Evolutionary conservation across 345 rosid species (phyloP), one percentile per base, ranked within the genome.

Genomic region (Melastoma malabathricum): DNA sequence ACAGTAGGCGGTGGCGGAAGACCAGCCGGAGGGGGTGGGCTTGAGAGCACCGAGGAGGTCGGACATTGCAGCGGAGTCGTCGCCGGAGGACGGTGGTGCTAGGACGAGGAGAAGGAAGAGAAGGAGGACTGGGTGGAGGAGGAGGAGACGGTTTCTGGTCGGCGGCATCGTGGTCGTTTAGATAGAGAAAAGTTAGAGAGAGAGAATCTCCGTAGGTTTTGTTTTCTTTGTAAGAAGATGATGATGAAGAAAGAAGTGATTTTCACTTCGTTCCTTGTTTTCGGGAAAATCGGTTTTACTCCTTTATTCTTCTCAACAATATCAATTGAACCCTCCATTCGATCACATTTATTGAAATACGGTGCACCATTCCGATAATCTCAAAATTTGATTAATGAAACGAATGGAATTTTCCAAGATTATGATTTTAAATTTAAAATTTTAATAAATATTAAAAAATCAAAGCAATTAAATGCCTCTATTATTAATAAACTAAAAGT

Each of bases 1-100:
- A 64, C 97, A 89, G 68, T 43, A 69, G 39, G 17, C 62, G 41
- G 50, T 6, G 5, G 74, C 50, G 13, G 72, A 31, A 1, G 86
- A 77, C 96, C 96, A 87, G 13, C 62, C 68, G 6, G 69, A 20
- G 13, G 95, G 92, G 5, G 68, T 46, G 5, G 78, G 69, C 10
- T 3, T n/a, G n/a, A 86, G 65, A 7, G 83, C 60, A 15, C 63
- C 41, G 31, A 86, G 75, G 4, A 89, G 54, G 18, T 63, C 56
- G 20, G 70, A 65, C 61, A 86, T 73, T 38, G 64, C 70, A 5
- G 64, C 51, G 17, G 68, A 70, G 49, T 89, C 97, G 22, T 81
- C 95, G 2, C 69, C 80, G 49, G 53, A 0, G 46, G 71, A 41
- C 15, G 46, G 64, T 13, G 52, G 63, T 17, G 60, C 52, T 19